Conservation (phyloP, 176 grass and related monocot genomes). For the Oryza meridionalis region DNA sequence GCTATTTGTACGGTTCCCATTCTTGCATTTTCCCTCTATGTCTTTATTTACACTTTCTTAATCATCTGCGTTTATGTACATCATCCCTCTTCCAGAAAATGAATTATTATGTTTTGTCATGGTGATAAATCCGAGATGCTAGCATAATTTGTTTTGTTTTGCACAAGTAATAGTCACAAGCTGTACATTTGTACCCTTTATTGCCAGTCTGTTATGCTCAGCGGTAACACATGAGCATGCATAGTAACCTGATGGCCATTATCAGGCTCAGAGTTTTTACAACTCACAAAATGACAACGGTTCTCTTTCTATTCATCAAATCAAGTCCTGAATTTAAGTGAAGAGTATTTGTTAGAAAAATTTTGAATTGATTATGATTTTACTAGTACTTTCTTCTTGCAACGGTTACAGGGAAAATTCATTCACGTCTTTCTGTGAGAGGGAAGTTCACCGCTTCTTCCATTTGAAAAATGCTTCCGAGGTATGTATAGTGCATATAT, state of each 20-base stretch:
- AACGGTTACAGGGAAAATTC: conserved; percentile 53
- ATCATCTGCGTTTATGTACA: conserved; percentile 1
- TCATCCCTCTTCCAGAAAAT: conserved; percentile 13
- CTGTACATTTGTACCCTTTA: not conserved
- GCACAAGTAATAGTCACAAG: not conserved
- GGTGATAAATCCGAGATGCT: conserved; percentile 14
- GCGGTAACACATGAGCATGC: conserved; percentile 13
- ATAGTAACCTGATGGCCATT: not conserved
- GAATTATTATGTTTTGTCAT: conserved; percentile 22
- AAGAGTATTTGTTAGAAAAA: not conserved
- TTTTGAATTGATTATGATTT: conserved; percentile 10
- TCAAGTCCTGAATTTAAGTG: conserved; percentile 13
- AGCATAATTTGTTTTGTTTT: not conserved
- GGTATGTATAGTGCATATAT: conserved; percentile 39
- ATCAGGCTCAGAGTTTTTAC: not conserved
- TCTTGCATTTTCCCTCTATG: conserved; percentile 5
- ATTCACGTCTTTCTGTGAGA: conserved; percentile 32
- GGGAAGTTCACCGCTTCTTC: conserved; percentile 60
- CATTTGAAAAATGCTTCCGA: conserved; percentile 82
- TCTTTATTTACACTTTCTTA: not conserved
- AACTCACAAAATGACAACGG: not conserved
- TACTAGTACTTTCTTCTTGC: not conserved
- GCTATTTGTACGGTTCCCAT: conserved; percentile 52
- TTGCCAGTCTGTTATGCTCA: not conserved
- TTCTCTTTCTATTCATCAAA: not conserved